These are phyloP conservation scores for Aspergillus tamarii DNA, from an alignment of 2,329 filamentous ascomycete genomes.

Conservation along the genomic window DNA sequence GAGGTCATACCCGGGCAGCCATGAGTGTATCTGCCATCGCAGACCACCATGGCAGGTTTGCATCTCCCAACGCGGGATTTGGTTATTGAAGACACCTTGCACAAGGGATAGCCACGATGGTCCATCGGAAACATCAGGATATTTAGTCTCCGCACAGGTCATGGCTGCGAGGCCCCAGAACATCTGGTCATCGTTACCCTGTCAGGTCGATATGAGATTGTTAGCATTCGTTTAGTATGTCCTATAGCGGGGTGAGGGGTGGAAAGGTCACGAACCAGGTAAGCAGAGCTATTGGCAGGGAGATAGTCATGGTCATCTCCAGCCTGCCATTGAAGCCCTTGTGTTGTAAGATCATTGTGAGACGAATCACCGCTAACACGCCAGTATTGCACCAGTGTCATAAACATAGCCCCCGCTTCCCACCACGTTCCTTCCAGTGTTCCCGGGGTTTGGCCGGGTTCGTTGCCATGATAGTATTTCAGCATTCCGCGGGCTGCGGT, in stretches of 20 bases:
- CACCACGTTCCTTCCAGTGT: conserved; percentile 58
- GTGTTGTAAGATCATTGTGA: conserved; percentile 69
- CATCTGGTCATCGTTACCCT: conserved; percentile 59
- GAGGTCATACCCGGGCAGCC: conserved; percentile 15
- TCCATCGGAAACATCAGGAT: conserved; percentile 66
- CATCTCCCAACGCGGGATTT: conserved; percentile 69
- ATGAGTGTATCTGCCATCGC: conserved; percentile 24
- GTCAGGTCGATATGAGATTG: neutral
- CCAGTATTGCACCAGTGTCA: conserved; percentile 76
- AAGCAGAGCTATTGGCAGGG: conserved; percentile 56
- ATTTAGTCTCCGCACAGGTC: conserved; percentile 73
- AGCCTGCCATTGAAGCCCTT: conserved; percentile 72
- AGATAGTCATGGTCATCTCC: conserved; percentile 74
- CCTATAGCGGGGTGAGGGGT: too few species aligned
- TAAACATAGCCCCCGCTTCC: conserved; percentile 71
- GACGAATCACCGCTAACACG: conserved; percentile 72
- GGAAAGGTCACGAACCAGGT: conserved; percentile 17
- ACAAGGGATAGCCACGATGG: conserved; percentile 74
- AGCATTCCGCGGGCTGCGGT: conserved; percentile 48
- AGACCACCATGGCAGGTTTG: conserved; percentile 70
- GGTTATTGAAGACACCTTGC: conserved; percentile 77
- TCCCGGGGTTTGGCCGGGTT: conserved; percentile 49
- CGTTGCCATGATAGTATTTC: conserved; percentile 52
- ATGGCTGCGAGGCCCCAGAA: conserved; percentile 82
- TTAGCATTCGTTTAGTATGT: neutral